Evolutionary conservation across 179 eudicot species (phyloP).

Genomic region (Monotropa hypopitys): DNA sequence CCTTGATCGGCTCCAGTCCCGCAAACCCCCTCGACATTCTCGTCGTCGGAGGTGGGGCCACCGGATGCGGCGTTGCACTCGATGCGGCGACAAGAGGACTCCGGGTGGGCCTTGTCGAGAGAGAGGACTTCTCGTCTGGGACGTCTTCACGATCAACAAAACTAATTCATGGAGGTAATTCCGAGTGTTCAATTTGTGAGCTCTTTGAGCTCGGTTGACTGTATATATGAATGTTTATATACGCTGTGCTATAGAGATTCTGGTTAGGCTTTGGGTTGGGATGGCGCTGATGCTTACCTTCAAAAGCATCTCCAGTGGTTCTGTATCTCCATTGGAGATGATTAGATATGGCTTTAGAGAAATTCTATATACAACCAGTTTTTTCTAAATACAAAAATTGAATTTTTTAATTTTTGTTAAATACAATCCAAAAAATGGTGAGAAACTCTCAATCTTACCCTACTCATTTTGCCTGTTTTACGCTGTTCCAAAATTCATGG

Average conservation of each 20-base stretch:
- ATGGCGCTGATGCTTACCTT: not conserved
- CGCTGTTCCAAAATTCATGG: no score
- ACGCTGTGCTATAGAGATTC: not conserved
- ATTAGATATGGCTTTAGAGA: not conserved
- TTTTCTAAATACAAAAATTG: no score
- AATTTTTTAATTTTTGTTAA: no score
- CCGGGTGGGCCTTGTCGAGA: constrained; percentile 84
- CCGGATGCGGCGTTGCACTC: constrained; percentile 88
- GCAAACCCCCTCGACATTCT: constrained; percentile 69
- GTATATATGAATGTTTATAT: not conserved
- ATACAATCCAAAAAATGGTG: no score
- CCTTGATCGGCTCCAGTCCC: constrained; percentile 35
- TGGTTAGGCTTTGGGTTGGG: not conserved
- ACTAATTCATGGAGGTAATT: constrained; percentile 79
- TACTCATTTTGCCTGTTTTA: no score
- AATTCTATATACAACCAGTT: no score
- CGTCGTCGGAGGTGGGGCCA: constrained; percentile 88
- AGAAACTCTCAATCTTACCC: no score
- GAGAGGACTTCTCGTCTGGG: constrained; percentile 91
- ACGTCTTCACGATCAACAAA: constrained; percentile 94
- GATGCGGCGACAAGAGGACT: constrained; percentile 86
- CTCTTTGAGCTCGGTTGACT: not conserved
- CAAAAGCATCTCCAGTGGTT: not conserved
- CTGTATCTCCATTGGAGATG: no score
- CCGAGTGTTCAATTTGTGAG: not conserved